Conservation (phyloP, 495 filamentous ascomycete genomes). For the Monascus purpureus region DNA sequence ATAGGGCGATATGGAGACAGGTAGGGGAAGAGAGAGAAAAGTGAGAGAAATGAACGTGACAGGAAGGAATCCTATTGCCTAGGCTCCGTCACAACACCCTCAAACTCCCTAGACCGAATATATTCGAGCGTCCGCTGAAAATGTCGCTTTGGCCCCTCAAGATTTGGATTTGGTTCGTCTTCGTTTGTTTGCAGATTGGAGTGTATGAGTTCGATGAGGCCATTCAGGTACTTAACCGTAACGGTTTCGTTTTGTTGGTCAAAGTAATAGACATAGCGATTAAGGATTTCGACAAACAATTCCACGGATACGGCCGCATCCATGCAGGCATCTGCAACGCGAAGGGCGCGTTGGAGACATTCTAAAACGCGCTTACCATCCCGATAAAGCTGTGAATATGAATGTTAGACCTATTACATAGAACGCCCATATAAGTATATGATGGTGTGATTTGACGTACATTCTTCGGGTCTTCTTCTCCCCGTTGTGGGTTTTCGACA, state of each 20-base stretch:
- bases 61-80: no score
- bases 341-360: constrained; percentile 86
- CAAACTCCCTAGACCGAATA: constrained; percentile 80
- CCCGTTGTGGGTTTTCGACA: constrained; percentile 66
- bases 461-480: constrained; percentile 70
- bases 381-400: constrained; percentile 79
- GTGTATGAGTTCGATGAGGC: constrained; percentile 95
- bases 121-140: constrained; percentile 91
- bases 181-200: constrained; percentile 82
- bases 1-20: no score
- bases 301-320: constrained; percentile 97
- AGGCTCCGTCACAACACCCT: constrained; percentile 69
- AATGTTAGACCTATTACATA: no score
- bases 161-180: constrained; percentile 46
- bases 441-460: constrained; percentile 40
- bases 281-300: constrained; percentile 94
- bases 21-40: no score
- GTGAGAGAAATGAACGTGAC: no score
- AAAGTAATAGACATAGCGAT: constrained; percentile 98
- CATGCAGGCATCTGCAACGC: constrained; percentile 97
- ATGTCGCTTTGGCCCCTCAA: constrained; percentile 80
- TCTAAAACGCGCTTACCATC: constrained; percentile 95
- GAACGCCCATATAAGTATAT: no score
- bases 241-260: constrained; percentile 98
- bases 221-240: constrained; percentile 95